Evolutionary conservation across 441 rosid genomes (phyloP).

Genomic region (Adansonia gregorii): DNA sequence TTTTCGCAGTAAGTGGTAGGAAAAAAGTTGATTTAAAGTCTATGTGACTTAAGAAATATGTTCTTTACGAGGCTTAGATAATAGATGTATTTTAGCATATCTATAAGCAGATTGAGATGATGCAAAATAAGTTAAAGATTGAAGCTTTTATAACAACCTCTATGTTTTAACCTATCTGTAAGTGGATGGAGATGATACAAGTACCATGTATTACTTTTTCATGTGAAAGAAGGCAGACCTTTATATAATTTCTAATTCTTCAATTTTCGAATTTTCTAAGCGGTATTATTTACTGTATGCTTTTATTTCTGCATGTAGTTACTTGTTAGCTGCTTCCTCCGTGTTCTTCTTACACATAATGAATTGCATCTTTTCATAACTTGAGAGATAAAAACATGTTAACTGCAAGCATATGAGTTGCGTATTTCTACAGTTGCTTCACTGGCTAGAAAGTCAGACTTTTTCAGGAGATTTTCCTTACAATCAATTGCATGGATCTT

Average conservation of each 20-base stretch:
- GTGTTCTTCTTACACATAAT: not conserved
- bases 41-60: not conserved
- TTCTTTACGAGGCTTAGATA: not conserved
- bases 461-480: not conserved
- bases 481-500: not conserved
- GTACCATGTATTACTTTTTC: not conserved
- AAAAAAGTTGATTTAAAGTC: not conserved
- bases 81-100: too few relatives aligned
- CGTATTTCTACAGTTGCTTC: not conserved
- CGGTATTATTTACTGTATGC: not conserved
- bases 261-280: not conserved
- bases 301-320: not conserved
- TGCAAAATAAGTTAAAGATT: not conserved
- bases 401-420: not conserved
- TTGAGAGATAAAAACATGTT: not conserved
- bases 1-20: conserved; percentile 73
- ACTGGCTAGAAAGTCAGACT: not conserved
- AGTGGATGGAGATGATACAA: not conserved
- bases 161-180: not conserved
- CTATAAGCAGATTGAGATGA: too few relatives aligned
- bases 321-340: too few relatives aligned
- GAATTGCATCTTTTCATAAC: not conserved
- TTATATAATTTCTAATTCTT: not conserved
- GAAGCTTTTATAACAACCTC: not conserved
- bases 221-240: not conserved